Evolutionary conservation across 164 flowering plant species (phyloP), one percentile per base, ranked within the genome.

Genomic region (Magnolia kwangsiensis): DNA sequence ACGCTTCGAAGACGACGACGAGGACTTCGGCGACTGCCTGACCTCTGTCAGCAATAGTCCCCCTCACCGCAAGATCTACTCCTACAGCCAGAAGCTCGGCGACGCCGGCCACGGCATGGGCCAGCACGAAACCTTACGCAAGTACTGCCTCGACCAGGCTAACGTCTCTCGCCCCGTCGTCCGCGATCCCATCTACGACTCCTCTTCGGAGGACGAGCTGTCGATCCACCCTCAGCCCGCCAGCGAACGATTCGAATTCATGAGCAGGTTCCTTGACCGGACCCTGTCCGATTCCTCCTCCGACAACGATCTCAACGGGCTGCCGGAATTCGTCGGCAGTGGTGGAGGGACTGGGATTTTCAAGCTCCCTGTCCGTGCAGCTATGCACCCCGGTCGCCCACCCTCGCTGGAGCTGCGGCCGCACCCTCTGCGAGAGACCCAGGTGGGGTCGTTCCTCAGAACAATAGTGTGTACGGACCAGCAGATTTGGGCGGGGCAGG

Each of bases 401-500:
- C 86, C 94, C 19, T 83, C 90, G 71, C 80, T 94, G 1, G 99
- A 94, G 82, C 81, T 96, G 74, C 79, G 99, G 82, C 98, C 99
- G 0, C 99, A 94, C 61, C 99, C 98, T 13, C 74, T 91, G 49
- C 78, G 92, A 79, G 99, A 94, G 81, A 92, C 96, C 10, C 98
- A 96, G 82, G 86, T 83, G 0, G 98, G 98, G 73, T 81, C 76
- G 49, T 93, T 89, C 74, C 59, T 94, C 76, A 82, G 98, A 78
- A 90, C 87, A 8, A 85, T 96, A 58, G 90, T 80, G 2, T 90
- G 91, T 69, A 87, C 93, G 55, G 91, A 87, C 10, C 81, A 84
- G 4, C 98, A 93, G 83, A 51, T 96, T 27, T 96, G 99, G 99
- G 99, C 98, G 1, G 99, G 98, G 3, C 88, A 85, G 79, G 98